Evolutionary conservation across 192 early-diverging fungal species (phyloP).

Genomic region (Coemansia sp.): DNA sequence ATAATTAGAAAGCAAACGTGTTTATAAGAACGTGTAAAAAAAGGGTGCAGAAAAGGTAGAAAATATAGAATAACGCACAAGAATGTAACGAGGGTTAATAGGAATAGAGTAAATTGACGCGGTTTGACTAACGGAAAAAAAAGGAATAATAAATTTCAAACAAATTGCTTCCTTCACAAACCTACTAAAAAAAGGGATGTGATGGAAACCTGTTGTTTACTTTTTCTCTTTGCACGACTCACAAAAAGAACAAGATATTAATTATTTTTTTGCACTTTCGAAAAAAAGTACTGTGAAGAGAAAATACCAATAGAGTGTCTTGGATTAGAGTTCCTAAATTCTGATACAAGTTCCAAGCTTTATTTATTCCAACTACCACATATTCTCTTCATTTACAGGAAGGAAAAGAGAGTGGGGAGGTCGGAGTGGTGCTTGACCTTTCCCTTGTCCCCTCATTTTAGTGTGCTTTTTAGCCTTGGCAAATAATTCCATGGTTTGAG

Average conservation of each 20-base stretch:
- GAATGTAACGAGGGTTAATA: not conserved
- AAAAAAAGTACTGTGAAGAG: not conserved
- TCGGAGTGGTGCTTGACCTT: too few relatives aligned
- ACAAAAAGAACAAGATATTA: not conserved
- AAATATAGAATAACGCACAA: conserved; percentile 3
- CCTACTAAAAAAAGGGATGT: not conserved
- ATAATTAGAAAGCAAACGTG: not conserved
- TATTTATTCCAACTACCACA: not conserved
- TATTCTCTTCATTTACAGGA: not conserved
- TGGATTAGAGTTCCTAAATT: not conserved
- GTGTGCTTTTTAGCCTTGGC: too few relatives aligned
- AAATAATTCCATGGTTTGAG: too few relatives aligned
- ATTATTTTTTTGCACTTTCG: not conserved
- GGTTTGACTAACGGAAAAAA: not conserved
- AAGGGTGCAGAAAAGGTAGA: conserved; percentile 4
- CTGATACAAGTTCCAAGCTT: not conserved
- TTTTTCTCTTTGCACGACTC: not conserved
- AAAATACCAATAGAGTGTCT: not conserved
- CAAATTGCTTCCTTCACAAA: not conserved
- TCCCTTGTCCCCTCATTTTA: too few relatives aligned
- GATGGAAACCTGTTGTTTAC: not conserved
- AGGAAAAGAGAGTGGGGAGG: too few relatives aligned
- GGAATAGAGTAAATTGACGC: not conserved
- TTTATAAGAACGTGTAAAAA: not conserved
- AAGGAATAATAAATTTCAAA: not conserved